These are phyloP conservation scores for Xylaria sp. DNA, from an alignment of 2,329 filamentous ascomycete species.

Conservation along the genomic window DNA sequence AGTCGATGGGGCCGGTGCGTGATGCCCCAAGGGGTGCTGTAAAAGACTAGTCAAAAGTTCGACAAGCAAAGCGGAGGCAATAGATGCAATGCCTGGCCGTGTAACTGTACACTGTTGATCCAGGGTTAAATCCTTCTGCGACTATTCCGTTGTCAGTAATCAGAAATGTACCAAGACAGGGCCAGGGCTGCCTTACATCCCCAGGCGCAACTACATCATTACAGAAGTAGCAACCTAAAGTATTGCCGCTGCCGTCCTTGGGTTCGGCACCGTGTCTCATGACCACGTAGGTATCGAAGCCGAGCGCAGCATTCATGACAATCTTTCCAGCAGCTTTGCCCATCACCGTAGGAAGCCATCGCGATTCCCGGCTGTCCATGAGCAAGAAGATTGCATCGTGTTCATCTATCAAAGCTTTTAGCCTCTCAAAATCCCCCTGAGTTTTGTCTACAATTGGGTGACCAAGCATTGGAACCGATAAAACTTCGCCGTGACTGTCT, in stretches of 20 bases:
- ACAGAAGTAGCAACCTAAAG: slow-evolving; percentile 96
- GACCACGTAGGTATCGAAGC: slow-evolving; percentile 95
- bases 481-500: slow-evolving; percentile 76
- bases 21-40: slow-evolving; percentile 78
- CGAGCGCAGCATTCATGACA: slow-evolving; percentile 93
- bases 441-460: slow-evolving; percentile 82
- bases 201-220: slow-evolving; percentile 95
- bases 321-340: slow-evolving; percentile 92
- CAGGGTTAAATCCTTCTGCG: slow-evolving; percentile 90
- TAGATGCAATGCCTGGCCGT: slow-evolving; percentile 86
- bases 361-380: slow-evolving; percentile 93
- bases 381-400: slow-evolving; percentile 96
- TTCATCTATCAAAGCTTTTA: slow-evolving; percentile 76
- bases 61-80: slow-evolving; percentile 88
- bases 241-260: slow-evolving; percentile 60
- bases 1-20: slow-evolving; percentile 61
- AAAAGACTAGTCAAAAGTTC: slow-evolving; percentile 87
- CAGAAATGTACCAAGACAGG: background rate
- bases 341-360: slow-evolving; percentile 96
- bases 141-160: slow-evolving; percentile 58
- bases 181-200: slow-evolving; percentile 67
- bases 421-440: slow-evolving; percentile 73
- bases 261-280: slow-evolving; percentile 87
- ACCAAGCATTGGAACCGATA: slow-evolving; percentile 94
- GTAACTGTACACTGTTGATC: slow-evolving; percentile 99